Evolutionary conservation across 805 yeast species (phyloP).

Genomic region (Saccharomycopsis capsularis): DNA sequence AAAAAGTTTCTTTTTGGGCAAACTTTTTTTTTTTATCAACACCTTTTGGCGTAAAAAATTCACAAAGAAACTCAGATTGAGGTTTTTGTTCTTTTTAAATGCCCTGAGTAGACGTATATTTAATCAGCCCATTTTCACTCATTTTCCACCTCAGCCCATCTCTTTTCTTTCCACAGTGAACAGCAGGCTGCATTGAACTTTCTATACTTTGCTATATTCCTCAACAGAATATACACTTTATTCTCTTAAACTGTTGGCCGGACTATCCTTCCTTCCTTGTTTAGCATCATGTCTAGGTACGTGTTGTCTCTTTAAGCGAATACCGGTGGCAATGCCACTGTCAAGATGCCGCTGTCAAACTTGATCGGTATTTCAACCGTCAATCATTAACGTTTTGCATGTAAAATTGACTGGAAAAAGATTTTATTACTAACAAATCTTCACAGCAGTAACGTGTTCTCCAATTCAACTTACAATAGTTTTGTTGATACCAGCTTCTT

Average conservation of each 20-base stretch:
- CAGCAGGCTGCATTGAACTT: no score
- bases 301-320: no score
- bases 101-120: no score
- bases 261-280: not conserved
- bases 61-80: no score
- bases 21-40: no score
- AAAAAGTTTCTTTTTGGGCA: no score
- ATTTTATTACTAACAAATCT: not conserved
- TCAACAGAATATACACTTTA: slow-evolving; percentile 12
- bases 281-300: not conserved
- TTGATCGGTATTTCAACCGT: not conserved
- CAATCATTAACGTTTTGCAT: not conserved
- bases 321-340: not conserved
- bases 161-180: no score
- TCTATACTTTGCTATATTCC: slow-evolving; percentile 6
- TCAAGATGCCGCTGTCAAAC: not conserved
- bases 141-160: no score
- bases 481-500: slow-evolving; percentile 4
- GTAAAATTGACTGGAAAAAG: not conserved
- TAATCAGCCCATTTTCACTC: no score
- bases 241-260: not conserved
- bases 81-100: no score
- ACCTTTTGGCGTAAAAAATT: no score
- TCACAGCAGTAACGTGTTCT: slow-evolving; percentile 3
- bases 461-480: not conserved